A percentile compares a stretch with the other conserved stretches of the same genome.
Conservation (phyloP, 192 early-diverging fungal genomes). For the Polychytrium aggregatum region DNA sequence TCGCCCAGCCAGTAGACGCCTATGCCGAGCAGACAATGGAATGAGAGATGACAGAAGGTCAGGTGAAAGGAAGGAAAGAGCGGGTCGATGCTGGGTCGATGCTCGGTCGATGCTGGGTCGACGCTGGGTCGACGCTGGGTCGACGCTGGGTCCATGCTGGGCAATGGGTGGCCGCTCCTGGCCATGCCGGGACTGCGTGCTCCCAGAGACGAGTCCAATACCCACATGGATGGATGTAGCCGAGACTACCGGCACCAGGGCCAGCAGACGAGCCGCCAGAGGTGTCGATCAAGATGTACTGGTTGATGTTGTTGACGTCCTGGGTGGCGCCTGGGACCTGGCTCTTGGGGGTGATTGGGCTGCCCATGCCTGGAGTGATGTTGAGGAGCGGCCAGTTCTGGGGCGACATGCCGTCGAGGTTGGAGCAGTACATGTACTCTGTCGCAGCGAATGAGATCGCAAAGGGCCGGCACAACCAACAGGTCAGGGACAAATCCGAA, state of each 20-base stretch:
- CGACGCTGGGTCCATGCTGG: too few species aligned
- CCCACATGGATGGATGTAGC: constrained; percentile 7
- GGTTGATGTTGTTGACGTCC: constrained; percentile 27
- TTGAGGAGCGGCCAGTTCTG: constrained; percentile 12
- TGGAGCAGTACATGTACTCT: constrained; percentile 15
- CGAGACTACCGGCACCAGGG: constrained; percentile 1
- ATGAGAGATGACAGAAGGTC: too few species aligned
- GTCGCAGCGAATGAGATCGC: too few species aligned
- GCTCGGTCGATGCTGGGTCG: neutral
- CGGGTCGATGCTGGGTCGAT: neutral
- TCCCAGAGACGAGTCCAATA: too few species aligned
- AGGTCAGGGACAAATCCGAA: too few species aligned
- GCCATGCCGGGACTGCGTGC: too few species aligned
- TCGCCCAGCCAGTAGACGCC: constrained; percentile 35
- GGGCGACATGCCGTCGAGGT: constrained; percentile 4
- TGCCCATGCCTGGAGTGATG: constrained; percentile 27
- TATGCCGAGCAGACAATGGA: constrained; percentile 4
- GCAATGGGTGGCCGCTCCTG: too few species aligned
- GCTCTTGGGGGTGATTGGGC: constrained; percentile 29
- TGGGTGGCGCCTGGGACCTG: constrained; percentile 56
- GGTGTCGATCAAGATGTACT: constrained; percentile 29
- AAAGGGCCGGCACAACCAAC: too few species aligned
- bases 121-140: too few species aligned
- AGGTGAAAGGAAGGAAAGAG: constrained; percentile 12
- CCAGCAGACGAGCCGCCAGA: constrained; percentile 1